Conservation (phyloP, 1,139 yeast genomes). For the Keqinozyma sinolaborantium region DNA sequence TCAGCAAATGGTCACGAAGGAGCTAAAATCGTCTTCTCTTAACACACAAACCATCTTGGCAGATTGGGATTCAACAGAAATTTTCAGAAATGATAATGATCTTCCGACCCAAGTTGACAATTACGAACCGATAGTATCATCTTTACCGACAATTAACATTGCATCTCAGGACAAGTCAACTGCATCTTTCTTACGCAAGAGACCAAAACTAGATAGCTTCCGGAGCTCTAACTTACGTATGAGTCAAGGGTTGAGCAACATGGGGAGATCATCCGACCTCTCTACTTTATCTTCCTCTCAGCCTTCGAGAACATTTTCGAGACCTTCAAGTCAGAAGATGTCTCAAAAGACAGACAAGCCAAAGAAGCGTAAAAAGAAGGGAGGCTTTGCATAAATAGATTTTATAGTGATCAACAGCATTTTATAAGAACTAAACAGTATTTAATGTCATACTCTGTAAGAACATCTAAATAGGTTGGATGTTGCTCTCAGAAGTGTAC, state of each 20-base stretch:
- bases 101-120: constrained; percentile 5
- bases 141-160: constrained; percentile 21
- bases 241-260: too few relatives aligned
- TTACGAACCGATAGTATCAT: constrained; percentile 7
- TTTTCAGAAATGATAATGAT: constrained; percentile 3
- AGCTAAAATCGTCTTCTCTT: constrained; percentile 12
- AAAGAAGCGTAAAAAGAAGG: constrained; percentile 23
- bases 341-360: constrained; percentile 11
- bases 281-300: too few relatives aligned
- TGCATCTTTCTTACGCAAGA: too few relatives aligned
- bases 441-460: too few relatives aligned
- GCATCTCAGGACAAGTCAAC: constrained; percentile 15
- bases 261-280: too few relatives aligned
- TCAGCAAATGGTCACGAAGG: constrained; percentile 8
- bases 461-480: too few relatives aligned
- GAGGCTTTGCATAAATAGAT: constrained; percentile 23
- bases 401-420: too few relatives aligned
- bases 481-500: too few relatives aligned
- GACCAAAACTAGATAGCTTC: too few relatives aligned
- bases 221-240: too few relatives aligned
- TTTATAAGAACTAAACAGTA: too few relatives aligned
- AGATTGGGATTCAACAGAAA: constrained; percentile 23
- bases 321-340: constrained; percentile 4
- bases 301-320: too few relatives aligned
- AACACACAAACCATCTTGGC: constrained; percentile 19